These are phyloP conservation scores for Neofusicoccum laricinum DNA, from an alignment of 2,329 filamentous ascomycete genomes.

Conservation along the genomic window DNA sequence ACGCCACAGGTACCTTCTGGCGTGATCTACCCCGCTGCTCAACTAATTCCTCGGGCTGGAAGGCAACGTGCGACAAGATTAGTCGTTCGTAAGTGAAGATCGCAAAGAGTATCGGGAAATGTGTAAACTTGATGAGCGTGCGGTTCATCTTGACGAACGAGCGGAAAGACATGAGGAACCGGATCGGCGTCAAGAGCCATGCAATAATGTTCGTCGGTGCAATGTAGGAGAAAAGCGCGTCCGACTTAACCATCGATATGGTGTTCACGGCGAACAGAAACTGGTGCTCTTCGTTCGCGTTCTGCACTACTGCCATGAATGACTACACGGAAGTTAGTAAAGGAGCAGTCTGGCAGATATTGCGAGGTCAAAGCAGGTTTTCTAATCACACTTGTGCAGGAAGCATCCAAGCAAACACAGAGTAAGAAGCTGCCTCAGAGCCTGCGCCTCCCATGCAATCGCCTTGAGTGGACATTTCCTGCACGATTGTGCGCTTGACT, in stretches of 20 bases:
- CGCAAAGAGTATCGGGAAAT: slow-evolving; percentile 80
- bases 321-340: slow-evolving; percentile 51
- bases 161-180: slow-evolving; percentile 75
- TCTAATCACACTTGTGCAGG: not conserved
- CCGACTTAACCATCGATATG: slow-evolving; percentile 98
- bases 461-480: too few relatives aligned
- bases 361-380: too few relatives aligned
- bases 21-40: slow-evolving; percentile 63
- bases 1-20: slow-evolving; percentile 47
- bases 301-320: slow-evolving; percentile 92
- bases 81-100: slow-evolving; percentile 87
- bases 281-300: slow-evolving; percentile 86
- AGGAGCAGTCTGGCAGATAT: not conserved
- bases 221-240: slow-evolving; percentile 90
- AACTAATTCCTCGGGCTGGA: slow-evolving; percentile 82
- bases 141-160: slow-evolving; percentile 84
- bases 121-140: slow-evolving; percentile 86
- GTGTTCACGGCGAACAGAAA: slow-evolving; percentile 96
- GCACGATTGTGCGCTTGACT: too few relatives aligned
- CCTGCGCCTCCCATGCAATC: too few relatives aligned
- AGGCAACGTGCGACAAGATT: slow-evolving; percentile 70
- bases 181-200: slow-evolving; percentile 80
- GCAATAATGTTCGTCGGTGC: slow-evolving; percentile 88
- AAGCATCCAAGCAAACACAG: not conserved
- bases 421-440: too few relatives aligned